Evolutionary conservation across 2,329 filamentous ascomycete species (phyloP), one percentile per base, ranked within the genome.

Genomic region (Cordyceps fumosorosea): DNA sequence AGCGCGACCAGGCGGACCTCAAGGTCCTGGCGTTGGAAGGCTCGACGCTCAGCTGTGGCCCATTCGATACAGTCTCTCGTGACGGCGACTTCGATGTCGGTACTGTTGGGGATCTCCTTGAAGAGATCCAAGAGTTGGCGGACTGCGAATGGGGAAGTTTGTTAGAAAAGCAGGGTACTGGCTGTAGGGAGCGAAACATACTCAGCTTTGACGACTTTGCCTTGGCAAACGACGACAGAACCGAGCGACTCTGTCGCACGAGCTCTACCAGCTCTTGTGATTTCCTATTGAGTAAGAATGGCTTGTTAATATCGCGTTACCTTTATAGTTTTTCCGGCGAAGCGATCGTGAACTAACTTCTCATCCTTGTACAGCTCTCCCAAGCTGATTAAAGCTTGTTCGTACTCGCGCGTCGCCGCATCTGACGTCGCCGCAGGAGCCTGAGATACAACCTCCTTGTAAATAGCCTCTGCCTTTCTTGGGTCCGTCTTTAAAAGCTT

Each of bases 51-150:
- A 58, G 91, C 90, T 60, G 93, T 91, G 55, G 95, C 95, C 95
- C 95, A 99, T 80, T 98, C 93, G 86, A 99, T 99, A 81, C 92
- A 98, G 78, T 95, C 96, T 79, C 96, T 96, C 72, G 95, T 99
- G 70, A 97, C 91, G 75, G 88, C 81, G 75, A 96, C 92, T 80
- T 99, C 95, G 73, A 89, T 90, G 75, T 99, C 95, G 80, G 89
- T 89, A 69, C 91, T 95, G 78, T 97, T 89, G 71, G 96, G 95
- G 70, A 98, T 97, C 71, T 89, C 85, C 70, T 90, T 87, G 82
- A 98, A 95, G 75, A 97, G 87, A 76, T 99, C 95, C 75, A 99
- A 89, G 29, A 99, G 87, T 78, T 97, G 92, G 69, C 95, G 93
- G 69, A 99, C 95, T 97, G 68, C 65, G 59, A 56, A 59, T 50